A percentile compares a stretch with the other conserved stretches of the same genome.
These are phyloP conservation scores for Sicyos baderoa DNA, from an alignment of 306 rosid genomes.

Conservation along the genomic window DNA sequence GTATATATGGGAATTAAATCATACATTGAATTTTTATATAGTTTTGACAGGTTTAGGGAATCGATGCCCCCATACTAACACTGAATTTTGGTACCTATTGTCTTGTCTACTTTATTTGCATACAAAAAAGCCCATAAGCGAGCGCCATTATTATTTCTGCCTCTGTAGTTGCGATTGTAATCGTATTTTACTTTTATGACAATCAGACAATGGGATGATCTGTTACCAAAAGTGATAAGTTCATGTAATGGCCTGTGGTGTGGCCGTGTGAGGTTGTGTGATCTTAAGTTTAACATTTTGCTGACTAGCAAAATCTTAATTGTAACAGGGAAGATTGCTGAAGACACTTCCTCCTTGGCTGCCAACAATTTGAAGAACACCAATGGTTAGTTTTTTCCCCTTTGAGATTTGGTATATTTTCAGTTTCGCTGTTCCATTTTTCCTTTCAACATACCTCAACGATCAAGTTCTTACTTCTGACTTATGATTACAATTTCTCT, in stretches of 20 bases:
- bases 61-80: background rate
- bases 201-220: background rate
- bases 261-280: background rate
- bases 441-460: background rate
- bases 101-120: background rate
- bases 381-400: conserved; percentile 5
- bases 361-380: conserved; percentile 34
- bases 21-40: background rate
- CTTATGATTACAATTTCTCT: conserved; percentile 24
- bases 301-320: conserved; percentile 20
- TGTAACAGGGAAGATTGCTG: conserved; percentile 32
- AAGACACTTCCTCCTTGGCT: conserved; percentile 28
- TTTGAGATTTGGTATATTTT: background rate
- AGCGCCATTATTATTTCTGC: background rate
- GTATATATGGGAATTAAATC: background rate
- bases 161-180: background rate
- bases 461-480: background rate
- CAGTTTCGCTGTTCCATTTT: background rate
- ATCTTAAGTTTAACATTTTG: background rate
- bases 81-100: background rate
- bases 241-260: background rate
- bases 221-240: background rate
- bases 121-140: background rate
- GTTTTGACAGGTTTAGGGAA: background rate
- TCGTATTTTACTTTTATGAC: background rate